phyloP scores from a whole-genome alignment of 1,284 basidiomycete genomes.

The Cutaneotrichosporon sp. region DNA sequence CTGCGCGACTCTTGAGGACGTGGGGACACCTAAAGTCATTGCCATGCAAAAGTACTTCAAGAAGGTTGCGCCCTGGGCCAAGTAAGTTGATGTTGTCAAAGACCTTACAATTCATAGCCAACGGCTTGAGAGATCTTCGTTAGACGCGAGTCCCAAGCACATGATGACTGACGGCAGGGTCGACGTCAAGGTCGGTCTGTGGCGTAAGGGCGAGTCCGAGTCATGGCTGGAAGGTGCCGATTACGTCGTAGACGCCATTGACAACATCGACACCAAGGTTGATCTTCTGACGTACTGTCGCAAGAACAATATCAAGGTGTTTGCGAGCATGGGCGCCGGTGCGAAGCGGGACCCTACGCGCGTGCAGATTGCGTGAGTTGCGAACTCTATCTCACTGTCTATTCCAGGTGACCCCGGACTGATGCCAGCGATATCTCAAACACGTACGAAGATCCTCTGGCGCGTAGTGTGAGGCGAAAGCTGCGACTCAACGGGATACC shows the following conservation, averaged over 20 bases:
- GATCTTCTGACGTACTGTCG: slow-evolving; percentile 80
- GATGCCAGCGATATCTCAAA: slow-evolving; percentile 71
- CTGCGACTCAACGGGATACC: slow-evolving; percentile 65
- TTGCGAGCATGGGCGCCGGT: slow-evolving; percentile 97
- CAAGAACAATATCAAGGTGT: slow-evolving; percentile 71
- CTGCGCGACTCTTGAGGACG: slow-evolving; percentile 82
- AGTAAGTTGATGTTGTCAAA: slow-evolving; percentile 25
- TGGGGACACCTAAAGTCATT: slow-evolving; percentile 89
- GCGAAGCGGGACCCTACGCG: slow-evolving; percentile 93
- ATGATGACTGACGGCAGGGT: slow-evolving; percentile 53
- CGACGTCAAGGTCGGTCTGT: slow-evolving; percentile 74
- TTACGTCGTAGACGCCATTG: slow-evolving; percentile 93
- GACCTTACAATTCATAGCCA: neutral
- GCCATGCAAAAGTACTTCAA: slow-evolving; percentile 68
- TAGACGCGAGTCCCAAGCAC: too few relatives aligned
- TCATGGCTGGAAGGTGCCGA: slow-evolving; percentile 69
- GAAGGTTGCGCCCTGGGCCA: slow-evolving; percentile 59
- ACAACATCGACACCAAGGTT: slow-evolving; percentile 93
- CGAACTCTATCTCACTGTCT: too few relatives aligned
- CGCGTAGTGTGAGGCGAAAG: slow-evolving; percentile 77
- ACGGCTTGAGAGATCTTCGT: too few relatives aligned
- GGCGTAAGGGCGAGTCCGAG: slow-evolving; percentile 66
- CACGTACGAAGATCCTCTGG: slow-evolving; percentile 92
- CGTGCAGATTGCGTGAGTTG: slow-evolving; percentile 67
- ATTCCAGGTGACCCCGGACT: neutral